Conservation (phyloP, 176 grass and related monocot species). For the Panicum miliaceum region DNA sequence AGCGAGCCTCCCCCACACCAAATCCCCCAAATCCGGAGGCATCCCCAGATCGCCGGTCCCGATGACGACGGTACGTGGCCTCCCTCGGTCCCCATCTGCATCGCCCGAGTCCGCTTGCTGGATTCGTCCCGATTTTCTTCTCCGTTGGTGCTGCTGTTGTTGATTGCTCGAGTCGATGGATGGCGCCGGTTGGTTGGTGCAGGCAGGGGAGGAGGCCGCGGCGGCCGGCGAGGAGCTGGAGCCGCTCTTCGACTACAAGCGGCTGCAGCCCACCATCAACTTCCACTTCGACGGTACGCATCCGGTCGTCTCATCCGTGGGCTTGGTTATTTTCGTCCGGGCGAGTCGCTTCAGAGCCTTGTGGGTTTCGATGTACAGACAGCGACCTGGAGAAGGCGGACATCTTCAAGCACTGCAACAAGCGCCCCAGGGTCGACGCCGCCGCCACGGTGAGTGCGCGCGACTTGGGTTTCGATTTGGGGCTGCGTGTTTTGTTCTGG, state of each 20-base stretch:
- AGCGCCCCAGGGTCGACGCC: slow-evolving; percentile 47
- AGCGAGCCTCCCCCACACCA: background rate
- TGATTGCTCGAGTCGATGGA: background rate
- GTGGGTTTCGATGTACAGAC: slow-evolving; percentile 47
- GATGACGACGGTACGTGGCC: slow-evolving; percentile 39
- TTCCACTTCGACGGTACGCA: slow-evolving; percentile 76
- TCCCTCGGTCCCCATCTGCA: background rate
- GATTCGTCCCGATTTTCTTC: background rate
- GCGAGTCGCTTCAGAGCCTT: slow-evolving; percentile 4
- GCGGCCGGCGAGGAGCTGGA: slow-evolving; percentile 68
- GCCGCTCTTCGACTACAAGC: slow-evolving; percentile 90
- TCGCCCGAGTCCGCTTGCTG: background rate
- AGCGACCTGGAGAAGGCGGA: slow-evolving; percentile 68
- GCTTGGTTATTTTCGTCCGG: slow-evolving; percentile 21
- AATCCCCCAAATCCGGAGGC: background rate
- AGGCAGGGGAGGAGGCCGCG: slow-evolving; percentile 25
- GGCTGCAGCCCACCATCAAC: slow-evolving; percentile 61
- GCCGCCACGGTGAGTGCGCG: slow-evolving; percentile 32
- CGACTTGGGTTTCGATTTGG: background rate
- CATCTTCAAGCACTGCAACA: slow-evolving; percentile 68
- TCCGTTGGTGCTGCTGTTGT: background rate
- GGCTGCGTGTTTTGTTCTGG: background rate
- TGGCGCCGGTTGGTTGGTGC: background rate
- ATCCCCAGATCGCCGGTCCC: slow-evolving; percentile 26
- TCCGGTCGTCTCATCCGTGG: background rate